Evolutionary conservation across 139 green algal species (phyloP), one percentile per base, ranked within the genome.

Genomic region (Picochlorum sp.): DNA sequence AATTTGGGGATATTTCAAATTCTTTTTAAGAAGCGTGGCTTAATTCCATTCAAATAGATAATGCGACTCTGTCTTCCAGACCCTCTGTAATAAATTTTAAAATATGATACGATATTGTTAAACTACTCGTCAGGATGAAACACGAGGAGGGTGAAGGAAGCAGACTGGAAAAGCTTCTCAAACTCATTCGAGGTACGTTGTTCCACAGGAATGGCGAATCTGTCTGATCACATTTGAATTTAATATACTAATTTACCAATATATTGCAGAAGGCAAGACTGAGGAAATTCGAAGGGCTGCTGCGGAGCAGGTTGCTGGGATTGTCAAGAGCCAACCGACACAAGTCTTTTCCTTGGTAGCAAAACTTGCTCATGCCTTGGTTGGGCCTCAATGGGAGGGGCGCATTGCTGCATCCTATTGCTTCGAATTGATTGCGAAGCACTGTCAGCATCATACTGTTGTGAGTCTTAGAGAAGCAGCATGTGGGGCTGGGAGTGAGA

Each of bases 341-440:
- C 86, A 96, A 75, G 67, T 96, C 23, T 77, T 78, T 3, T 72
- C 76, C 4, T 77, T 96, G 2, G 62, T 91, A 28, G 66, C 71
- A 4, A 85, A 87, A 74, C 81, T 94, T 47, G 6, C 74, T 15
- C 24, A 20, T 23, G 78, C 80, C 54, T 63, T 97, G 16, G 78
- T 80, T 28, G 68, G 74, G 65, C 84, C 78, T 5, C 74, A 70
- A 23, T 97, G 91, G 91, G 91, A 97, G 4, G 82, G 83, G 0
- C 76, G 91, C 3, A 62, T 86, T 1, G 86, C 86, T 23, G 87
- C 89, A 6, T 85, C 76, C 4, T 72, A 87, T 10, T 88, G 87
- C 23, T 26, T 97, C 2, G 87, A 85, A 20, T 59, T 68, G 3
- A 75, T 96, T 15, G 89, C 87, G 3, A 68, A 87, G 31, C 80